Evolutionary conservation across 495 filamentous ascomycete species (phyloP).

Genomic region (Tuber borchii): DNA sequence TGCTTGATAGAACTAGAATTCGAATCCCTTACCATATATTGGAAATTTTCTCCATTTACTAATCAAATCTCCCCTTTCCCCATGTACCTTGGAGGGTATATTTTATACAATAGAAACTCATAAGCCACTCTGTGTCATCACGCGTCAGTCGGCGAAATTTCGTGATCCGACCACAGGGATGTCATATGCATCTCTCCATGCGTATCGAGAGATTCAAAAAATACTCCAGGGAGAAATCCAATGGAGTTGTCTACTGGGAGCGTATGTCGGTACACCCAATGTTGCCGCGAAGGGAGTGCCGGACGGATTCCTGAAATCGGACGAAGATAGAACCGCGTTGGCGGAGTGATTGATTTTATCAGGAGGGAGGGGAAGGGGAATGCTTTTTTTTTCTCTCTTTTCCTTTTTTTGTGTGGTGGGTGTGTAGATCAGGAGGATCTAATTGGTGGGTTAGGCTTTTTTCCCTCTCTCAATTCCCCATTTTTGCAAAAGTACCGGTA

Average conservation of each 20-base stretch:
- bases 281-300: slow-evolving; percentile 40
- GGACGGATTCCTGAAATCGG: slow-evolving; percentile 41
- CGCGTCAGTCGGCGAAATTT: slow-evolving; percentile 68
- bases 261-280: slow-evolving; percentile 58
- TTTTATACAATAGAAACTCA: slow-evolving; percentile 46
- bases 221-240: slow-evolving; percentile 60
- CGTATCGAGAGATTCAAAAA: slow-evolving; percentile 64
- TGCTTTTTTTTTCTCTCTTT: neutral
- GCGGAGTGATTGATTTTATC: neutral
- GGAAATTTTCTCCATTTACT: neutral
- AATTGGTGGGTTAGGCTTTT: neutral
- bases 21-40: neutral
- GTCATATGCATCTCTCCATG: slow-evolving; percentile 65
- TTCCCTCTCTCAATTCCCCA: neutral
- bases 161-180: slow-evolving; percentile 70
- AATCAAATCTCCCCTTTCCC: neutral
- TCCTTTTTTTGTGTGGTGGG: neutral
- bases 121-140: slow-evolving; percentile 66
- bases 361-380: neutral
- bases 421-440: slow-evolving; percentile 3
- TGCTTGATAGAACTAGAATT: neutral
- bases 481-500: neutral
- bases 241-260: slow-evolving; percentile 69
- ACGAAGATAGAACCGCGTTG: slow-evolving; percentile 1
- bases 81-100: neutral